phyloP scores from a whole-genome alignment of 2,329 filamentous ascomycete genomes.

The Pyrenophora seminiperda region DNA sequence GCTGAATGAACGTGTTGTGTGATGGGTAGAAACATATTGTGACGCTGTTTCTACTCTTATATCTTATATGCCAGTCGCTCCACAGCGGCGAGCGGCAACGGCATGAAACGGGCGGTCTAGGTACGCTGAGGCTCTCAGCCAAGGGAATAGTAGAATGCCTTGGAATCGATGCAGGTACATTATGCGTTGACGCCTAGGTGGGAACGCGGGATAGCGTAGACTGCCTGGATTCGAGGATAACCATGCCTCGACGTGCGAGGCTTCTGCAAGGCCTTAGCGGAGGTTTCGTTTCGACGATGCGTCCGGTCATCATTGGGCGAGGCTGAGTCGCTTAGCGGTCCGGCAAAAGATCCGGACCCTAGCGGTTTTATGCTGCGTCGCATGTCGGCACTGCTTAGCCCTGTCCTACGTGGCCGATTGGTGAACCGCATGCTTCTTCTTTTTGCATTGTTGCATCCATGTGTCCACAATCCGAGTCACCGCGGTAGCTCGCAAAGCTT shows the following conservation, averaged over 20 bases:
- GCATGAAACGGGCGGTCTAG: constrained; percentile 38
- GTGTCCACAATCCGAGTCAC: constrained; percentile 18
- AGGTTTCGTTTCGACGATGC: constrained; percentile 36
- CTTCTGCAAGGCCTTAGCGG: constrained; percentile 22
- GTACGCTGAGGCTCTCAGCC: constrained; percentile 34
- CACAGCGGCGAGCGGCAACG: constrained; percentile 38
- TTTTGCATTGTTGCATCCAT: constrained; percentile 17
- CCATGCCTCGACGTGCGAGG: constrained; percentile 14
- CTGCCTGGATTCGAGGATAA: constrained; percentile 17
- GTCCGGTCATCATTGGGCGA: constrained; percentile 33
- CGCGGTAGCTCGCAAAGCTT: constrained; percentile 27
- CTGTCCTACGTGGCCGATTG: constrained; percentile 34
- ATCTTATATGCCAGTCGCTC: constrained; percentile 12
- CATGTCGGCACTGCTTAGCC: constrained; percentile 26
- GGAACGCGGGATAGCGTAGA: constrained; percentile 26
- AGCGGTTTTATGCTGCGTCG: constrained; percentile 38
- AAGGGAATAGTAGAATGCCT: constrained; percentile 28
- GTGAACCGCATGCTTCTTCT: constrained; percentile 22
- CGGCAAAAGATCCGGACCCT: constrained; percentile 29
- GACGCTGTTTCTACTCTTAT: constrained; percentile 9
- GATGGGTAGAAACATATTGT: constrained; percentile 19
- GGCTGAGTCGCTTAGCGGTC: constrained; percentile 34
- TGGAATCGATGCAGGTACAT: constrained; percentile 35
- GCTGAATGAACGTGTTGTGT: constrained; percentile 25
- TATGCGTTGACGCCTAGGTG: constrained; percentile 28